phyloP scores from a whole-genome alignment of 208 protist species.

The Acanthamoeba healyi region DNA sequence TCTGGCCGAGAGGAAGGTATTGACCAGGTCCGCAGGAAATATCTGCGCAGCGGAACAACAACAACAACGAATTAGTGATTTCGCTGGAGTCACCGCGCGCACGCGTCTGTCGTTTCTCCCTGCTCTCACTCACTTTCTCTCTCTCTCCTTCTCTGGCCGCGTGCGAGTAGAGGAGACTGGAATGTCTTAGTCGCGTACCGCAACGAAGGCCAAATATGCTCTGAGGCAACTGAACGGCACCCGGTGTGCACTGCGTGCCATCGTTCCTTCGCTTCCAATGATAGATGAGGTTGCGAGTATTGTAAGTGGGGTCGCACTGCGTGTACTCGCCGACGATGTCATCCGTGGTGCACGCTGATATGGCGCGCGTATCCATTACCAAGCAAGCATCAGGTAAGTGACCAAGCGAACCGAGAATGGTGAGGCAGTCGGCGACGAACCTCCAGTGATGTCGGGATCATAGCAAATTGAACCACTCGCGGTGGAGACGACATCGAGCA shows the following conservation, averaged over 20 bases:
- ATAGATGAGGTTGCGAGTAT: slow-evolving; percentile 72
- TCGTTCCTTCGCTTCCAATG: slow-evolving; percentile 39
- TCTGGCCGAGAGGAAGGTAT: slow-evolving; percentile 51
- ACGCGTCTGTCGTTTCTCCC: no score
- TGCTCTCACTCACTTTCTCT: no score
- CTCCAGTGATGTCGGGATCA: not conserved
- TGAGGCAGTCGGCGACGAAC: not conserved
- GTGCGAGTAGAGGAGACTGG: no score
- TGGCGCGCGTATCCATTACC: no score
- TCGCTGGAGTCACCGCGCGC: no score
- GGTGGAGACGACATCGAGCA: not conserved
- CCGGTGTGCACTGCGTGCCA: slow-evolving; percentile 23
- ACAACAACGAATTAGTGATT: no score
- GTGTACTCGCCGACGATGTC: slow-evolving; percentile 73
- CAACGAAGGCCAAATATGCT: slow-evolving; percentile 64
- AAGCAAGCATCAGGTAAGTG: no score
- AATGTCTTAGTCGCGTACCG: no score
- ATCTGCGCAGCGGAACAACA: not conserved
- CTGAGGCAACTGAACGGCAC: slow-evolving; percentile 25
- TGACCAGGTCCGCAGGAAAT: slow-evolving; percentile 31
- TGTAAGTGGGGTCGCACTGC: slow-evolving; percentile 3
- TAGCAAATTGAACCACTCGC: not conserved
- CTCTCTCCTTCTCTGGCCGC: no score
- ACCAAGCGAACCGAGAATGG: no score
- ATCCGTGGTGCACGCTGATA: slow-evolving; percentile 50